Base-by-base conservation (phyloP, 1,284 basidiomycete species). In the Leccinum ambiguum region DNA sequence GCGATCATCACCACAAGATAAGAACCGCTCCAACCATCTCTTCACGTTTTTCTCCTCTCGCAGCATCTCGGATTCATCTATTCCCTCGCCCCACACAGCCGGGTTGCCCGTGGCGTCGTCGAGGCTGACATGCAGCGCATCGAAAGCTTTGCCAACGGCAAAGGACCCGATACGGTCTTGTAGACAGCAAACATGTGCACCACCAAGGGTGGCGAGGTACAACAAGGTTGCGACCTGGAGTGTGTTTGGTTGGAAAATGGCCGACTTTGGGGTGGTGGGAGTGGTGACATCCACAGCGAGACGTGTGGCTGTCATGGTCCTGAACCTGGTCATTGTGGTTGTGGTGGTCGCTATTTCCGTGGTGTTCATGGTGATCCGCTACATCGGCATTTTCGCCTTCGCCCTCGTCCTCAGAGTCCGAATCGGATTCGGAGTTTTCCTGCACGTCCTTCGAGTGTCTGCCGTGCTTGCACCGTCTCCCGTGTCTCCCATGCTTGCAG, bases 191-290 rank as follows among this genome's bases (percentile, higher is more conserved):
- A 98, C 87, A 41, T 87, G 79, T 0, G 96, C 96, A 1, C 96
- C 96, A 43, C 96, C 96, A 16, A 92, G 79, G 1, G 96, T 98
- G 5, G 96, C 95, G 62, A 98, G 87, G 79, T 94, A 91, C 65
- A 97, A 82, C 45, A 97, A 81, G 1, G 93, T 88, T 6, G 90
- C 79, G 26, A 95, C 81, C 3, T 87, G 79, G 5, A 97, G 82
- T 60, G 90, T 90, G 23, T 23, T 16, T 82, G 80, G 66, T 83
- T 80, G 1, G 84, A 78, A 72, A 93, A 92, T 56, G 72, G 41
- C 58, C 36, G 9, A 50, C 26, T 33, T n/a, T 18, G 14, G 33
- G 60, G 3, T n/a, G 1, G 11, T n/a, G 39, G 21, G 23, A 26
- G 23, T 26, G 23, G 23, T 43, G 57, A 14, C 58, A 59, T 4